Conservation (phyloP, 768 basidiomycete genomes). For the Pleurotus salmoneostramineus region DNA sequence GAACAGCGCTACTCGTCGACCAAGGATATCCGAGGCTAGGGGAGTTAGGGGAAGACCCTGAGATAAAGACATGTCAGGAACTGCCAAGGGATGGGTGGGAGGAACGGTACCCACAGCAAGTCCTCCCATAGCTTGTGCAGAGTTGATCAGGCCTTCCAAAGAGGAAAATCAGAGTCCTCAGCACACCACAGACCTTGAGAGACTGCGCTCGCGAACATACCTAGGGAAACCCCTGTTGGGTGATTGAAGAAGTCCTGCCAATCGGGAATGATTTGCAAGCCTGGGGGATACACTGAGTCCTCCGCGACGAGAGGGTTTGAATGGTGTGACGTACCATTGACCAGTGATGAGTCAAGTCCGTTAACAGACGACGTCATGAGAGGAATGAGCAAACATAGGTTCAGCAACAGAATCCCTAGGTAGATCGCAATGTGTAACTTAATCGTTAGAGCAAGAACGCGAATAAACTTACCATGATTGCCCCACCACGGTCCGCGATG, state of each 20-base stretch:
- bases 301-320: too few relatives aligned
- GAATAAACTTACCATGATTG: constrained; percentile 43
- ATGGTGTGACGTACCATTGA: constrained; percentile 36
- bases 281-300: constrained; percentile 22
- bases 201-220: constrained; percentile 19
- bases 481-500: constrained; percentile 59
- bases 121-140: constrained; percentile 60
- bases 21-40: constrained; percentile 53
- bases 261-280: constrained; percentile 62
- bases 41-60: constrained; percentile 64
- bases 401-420: constrained; percentile 53
- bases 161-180: too few relatives aligned
- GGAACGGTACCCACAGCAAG: constrained; percentile 31
- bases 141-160: constrained; percentile 55
- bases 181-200: too few relatives aligned
- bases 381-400: constrained; percentile 56
- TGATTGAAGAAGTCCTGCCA: constrained; percentile 56
- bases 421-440: neutral
- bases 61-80: neutral
- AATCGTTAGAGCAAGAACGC: neutral
- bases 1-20: constrained; percentile 58
- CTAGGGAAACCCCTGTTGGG: constrained; percentile 49
- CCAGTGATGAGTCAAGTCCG: constrained; percentile 66
- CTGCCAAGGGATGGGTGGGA: neutral
- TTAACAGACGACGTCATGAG: constrained; percentile 64